Evolutionary conservation across 306 rosid genomes (phyloP), one percentile per base, ranked within the genome.

Genomic region (Lablab purpureus): DNA sequence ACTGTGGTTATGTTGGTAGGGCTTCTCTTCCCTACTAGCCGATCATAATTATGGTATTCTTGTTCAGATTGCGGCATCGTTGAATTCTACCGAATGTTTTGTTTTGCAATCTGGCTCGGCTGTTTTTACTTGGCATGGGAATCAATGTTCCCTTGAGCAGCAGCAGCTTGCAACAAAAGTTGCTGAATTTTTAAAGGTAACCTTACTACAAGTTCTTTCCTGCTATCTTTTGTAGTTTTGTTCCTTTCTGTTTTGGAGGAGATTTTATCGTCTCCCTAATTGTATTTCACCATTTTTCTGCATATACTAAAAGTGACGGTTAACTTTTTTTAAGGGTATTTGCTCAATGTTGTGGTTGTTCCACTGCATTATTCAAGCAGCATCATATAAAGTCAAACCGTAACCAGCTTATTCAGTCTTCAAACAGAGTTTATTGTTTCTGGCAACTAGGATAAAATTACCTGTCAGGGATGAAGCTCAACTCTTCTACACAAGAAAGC

Each of bases 101-200:
- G 67, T 96, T 73, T 85, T 96, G 80, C 99, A 96, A 89, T 93
- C 99, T 76, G 96, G 98, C 71, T 90, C 97, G 81, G 82, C 99
- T 43, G 69, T 93, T 80, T 96, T 96, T 81, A 80, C 87, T 50
- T 96, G 99, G 99, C 97, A 91, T 76, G 99, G 98, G 84, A 96
- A 89, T 79, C 99, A 93, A 83, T 84, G 91, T 78, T 84, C 96
- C 36, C 69, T 84, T 76, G 99, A 96, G 77, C 99, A 96, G 90
- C 99, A 96, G 85, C 98, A 90, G 84, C 87, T 91, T 68, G 96
- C 91, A 32, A 92, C 97, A 71, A 96, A 88, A 85, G 90, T 96
- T 79, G 94, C 94, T 71, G 98, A 96, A 50, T 90, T 96, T 89
- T 77, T 96, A 82, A 91, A 87, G 98, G 99, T 96, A 81, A 69